phyloP scores from a whole-genome alignment of 1,139 yeast species.

The Scheffersomyces titani region DNA sequence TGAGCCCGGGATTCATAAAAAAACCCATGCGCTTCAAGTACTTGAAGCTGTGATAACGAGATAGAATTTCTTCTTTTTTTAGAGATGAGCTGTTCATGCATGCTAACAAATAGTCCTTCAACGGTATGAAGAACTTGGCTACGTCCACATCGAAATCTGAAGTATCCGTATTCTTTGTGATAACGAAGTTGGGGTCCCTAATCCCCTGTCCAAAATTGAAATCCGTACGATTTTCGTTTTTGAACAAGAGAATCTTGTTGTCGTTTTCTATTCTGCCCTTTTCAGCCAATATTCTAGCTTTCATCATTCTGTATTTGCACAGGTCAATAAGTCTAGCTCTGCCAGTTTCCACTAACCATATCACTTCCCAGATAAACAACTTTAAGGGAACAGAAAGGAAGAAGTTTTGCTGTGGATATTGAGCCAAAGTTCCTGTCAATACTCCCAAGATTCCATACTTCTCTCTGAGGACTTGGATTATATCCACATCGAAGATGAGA shows the following conservation, averaged over 20 bases:
- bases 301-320: conserved; percentile 17
- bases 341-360: conserved; percentile 57
- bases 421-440: conserved; percentile 77
- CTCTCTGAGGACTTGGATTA: conserved; percentile 54
- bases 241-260: neutral
- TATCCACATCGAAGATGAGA: conserved; percentile 50
- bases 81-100: conserved; percentile 1
- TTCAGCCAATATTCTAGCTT: neutral
- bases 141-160: neutral
- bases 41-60: conserved; percentile 15
- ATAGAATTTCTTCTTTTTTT: conserved; percentile 5
- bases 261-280: neutral
- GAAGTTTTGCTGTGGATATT: conserved; percentile 88
- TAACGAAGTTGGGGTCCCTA: conserved; percentile 6
- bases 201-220: neutral
- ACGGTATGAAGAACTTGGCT: neutral
- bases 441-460: conserved; percentile 64
- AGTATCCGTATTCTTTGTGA: conserved; percentile 3
- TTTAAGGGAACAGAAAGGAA: conserved; percentile 82
- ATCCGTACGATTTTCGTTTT: neutral
- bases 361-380: conserved; percentile 70
- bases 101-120: neutral
- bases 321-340: conserved; percentile 39
- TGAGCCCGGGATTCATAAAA: conserved; percentile 76
- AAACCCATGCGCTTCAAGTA: conserved; percentile 49